A percentile compares a stretch with the other conserved stretches of the same genome.
phyloP scores from a whole-genome alignment of 345 rosid genomes.

The Murraya koenigii region DNA sequence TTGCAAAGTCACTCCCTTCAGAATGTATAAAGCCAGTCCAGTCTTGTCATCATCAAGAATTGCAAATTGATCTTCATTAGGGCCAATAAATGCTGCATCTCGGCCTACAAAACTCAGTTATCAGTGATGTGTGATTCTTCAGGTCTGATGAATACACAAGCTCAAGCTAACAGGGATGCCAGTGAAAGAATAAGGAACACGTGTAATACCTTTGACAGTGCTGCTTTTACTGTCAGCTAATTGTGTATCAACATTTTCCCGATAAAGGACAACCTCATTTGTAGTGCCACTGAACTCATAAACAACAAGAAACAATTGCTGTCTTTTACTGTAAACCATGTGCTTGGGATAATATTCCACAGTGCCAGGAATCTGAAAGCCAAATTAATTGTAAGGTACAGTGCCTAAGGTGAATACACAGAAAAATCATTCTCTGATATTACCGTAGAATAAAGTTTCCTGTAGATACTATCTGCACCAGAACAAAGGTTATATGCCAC shows the following conservation, averaged over 20 bases:
- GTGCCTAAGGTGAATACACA: not conserved
- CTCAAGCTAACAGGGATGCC: slow-evolving; percentile 3
- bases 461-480: slow-evolving; percentile 73
- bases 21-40: slow-evolving; percentile 68
- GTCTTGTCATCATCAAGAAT: slow-evolving; percentile 94
- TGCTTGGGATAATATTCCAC: slow-evolving; percentile 74
- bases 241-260: slow-evolving; percentile 80
- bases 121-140: not conserved
- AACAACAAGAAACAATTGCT: slow-evolving; percentile 73
- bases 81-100: slow-evolving; percentile 94
- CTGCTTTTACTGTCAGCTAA: slow-evolving; percentile 71
- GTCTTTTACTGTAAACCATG: slow-evolving; percentile 70
- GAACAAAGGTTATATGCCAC: slow-evolving; percentile 90
- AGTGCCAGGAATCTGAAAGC: slow-evolving; percentile 75
- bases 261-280: slow-evolving; percentile 83
- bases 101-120: slow-evolving; percentile 43
- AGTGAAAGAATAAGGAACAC: slow-evolving; percentile 4
- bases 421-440: slow-evolving; percentile 14
- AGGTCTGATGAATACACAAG: slow-evolving; percentile 3
- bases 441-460: slow-evolving; percentile 88
- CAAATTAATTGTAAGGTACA: slow-evolving; percentile 17
- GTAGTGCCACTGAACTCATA: slow-evolving; percentile 84
- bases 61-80: slow-evolving; percentile 81
- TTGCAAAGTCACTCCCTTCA: slow-evolving; percentile 61
- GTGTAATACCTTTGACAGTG: slow-evolving; percentile 68